Base-by-base conservation (phyloP, 140 eudicot species). In the Bidens hawaiensis region DNA sequence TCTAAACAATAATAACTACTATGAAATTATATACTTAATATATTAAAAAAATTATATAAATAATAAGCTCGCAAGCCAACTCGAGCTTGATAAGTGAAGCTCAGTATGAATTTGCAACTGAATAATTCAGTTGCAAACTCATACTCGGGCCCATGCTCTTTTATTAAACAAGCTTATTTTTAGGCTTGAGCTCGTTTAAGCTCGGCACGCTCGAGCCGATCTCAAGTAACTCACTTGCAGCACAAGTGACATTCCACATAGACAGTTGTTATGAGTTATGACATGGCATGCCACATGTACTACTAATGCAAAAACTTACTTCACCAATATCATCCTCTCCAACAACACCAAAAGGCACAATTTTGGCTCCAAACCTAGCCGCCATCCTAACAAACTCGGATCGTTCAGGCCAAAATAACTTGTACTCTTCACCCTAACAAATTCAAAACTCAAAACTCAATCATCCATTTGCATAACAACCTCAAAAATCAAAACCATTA, bases 371-470 rank as follows among this genome's bases (percentile, higher is more conserved):
- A 80, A 90, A 90, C 65, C 80, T 80, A 26, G 98, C 96, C 25
- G 93, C 95, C 98, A 91, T 91, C 70, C 96, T 78, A 15, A 91
- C 81, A 75, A 91, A 91, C 75, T 91, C 98, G 0, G 98, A 82
- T 52, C 76, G 87, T 47, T 82, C 95, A 3, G 98, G 98, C 96
- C 98, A 91, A 60, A 91, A 87, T 17, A 91, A 64, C 27, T 78
- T 83, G 75, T 91, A 84, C 53, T 91, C 94, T 80, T 91, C 98
- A 6, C 98, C 98, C 98, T 91, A 68, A 41, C 60, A 62, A 60
- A 9, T 30, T n/a, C 50, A 41, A 41, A n/a, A n/a, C n/a, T n/a
- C n/a, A n/a, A 58, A 0, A 57, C 7, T 47, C 15, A 16, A 50
- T 64, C 52, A 60, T 50, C 30, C 38, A 60, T 46, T 54, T 55